Evolutionary conservation across 129 eudicot species (phyloP), one percentile per base, ranked within the genome.

Genomic region (Arctium lappa): DNA sequence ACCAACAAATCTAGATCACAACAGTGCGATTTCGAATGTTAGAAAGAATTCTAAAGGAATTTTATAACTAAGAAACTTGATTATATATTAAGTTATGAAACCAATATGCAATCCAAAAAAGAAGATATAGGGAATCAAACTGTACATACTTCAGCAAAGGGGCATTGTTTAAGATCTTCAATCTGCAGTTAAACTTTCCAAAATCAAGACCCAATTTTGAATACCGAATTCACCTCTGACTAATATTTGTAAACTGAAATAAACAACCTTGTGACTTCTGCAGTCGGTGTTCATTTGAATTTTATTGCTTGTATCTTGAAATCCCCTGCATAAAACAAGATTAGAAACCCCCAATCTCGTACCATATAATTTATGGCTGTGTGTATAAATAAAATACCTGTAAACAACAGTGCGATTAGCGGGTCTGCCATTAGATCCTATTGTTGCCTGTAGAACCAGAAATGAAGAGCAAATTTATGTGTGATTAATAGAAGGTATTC

Each of bases 391-490:
- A 22, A 22, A 22, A 30, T 2, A 94, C 97, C 97, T 91, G 90
- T 89, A 95, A 86, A 95, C 99, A 75, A 95, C 97, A 33, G 99
- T 95, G 65, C 98, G 99, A 82, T 93, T 95, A 15, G 98, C 85
- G 66, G 99, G 99, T 88, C 89, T 91, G 32, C 93, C 92, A 84
- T 86, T 88, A 36, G 92, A 60, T 82, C 90, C 86, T 27, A 91
- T 78, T 0, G 99, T 95, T 32, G 97, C 97, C 98, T 94, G 86
- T 73, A 85, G 78, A 72, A 46, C 60, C 80, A 73, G 30, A 80
- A 81, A 27, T 33, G 62, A 13, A 36, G 31, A 48, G n/a, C 6
- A 73, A 4, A 11, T 44, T 73, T 73, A 38, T 39, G 18, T 63
- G 12, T 27, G 77, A 18, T 22, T 22, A 22, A 22, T 73, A 16